A percentile compares a stretch with the other conserved stretches of the same genome.
Conservation (phyloP, 371 early-diverging fungal species). For the Mucor lusitanicus region DNA sequence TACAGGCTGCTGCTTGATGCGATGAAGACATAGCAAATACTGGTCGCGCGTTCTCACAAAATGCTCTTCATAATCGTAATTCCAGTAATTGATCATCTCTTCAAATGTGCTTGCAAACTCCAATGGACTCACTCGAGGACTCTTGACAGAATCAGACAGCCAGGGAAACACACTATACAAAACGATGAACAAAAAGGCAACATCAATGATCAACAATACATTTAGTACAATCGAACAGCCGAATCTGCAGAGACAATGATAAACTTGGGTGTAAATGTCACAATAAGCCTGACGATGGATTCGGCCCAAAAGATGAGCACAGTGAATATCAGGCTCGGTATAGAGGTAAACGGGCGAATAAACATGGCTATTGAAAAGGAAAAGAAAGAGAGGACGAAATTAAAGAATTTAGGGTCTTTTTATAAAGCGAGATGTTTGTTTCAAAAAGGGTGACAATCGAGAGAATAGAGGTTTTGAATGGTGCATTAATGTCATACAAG, state of each 20-base stretch:
- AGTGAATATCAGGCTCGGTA: slow-evolving; percentile 53
- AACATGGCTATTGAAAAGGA: slow-evolving; percentile 8
- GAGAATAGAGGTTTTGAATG: background rate
- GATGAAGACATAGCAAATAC: slow-evolving; percentile 82
- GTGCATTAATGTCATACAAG: background rate
- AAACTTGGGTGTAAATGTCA: slow-evolving; percentile 59
- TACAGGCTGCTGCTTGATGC: slow-evolving; percentile 49
- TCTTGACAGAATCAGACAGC: slow-evolving; percentile 45
- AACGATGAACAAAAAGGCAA: background rate
- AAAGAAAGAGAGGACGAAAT: background rate
- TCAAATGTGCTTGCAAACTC: slow-evolving; percentile 63
- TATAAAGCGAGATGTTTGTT: background rate
- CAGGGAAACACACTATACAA: slow-evolving; percentile 48
- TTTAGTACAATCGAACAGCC: slow-evolving; percentile 42
- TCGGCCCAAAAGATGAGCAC: slow-evolving; percentile 66
- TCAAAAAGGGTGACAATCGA: background rate
- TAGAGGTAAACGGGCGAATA: slow-evolving; percentile 16
- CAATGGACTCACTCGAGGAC: slow-evolving; percentile 55
- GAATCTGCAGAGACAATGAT: slow-evolving; percentile 46
- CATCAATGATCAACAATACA: background rate
- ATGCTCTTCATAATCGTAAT: slow-evolving; percentile 81
- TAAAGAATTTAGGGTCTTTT: background rate
- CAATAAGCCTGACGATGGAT: slow-evolving; percentile 61
- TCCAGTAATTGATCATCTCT: slow-evolving; percentile 63
- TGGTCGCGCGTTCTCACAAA: slow-evolving; percentile 82